Conservation (phyloP, 176 grass and related monocot species). For the Carex cristatella region DNA sequence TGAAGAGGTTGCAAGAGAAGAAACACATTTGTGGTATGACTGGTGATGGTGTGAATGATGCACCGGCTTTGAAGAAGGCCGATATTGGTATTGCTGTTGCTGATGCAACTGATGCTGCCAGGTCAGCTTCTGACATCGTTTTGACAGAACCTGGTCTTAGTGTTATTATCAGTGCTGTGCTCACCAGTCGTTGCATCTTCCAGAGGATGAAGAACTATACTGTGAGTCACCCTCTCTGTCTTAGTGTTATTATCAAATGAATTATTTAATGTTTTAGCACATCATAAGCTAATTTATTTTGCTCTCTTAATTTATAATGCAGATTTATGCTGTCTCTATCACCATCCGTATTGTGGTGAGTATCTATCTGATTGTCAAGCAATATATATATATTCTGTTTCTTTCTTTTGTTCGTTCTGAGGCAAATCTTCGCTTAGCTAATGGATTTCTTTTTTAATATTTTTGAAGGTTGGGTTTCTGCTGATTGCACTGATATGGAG, state of each 20-base stretch:
- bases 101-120: conserved; percentile 91
- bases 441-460: not conserved
- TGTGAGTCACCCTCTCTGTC: conserved; percentile 30
- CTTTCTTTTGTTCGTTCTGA: not conserved
- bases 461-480: conserved; percentile 80
- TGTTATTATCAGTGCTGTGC: conserved; percentile 93
- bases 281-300: conserved; percentile 11
- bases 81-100: conserved; percentile 97
- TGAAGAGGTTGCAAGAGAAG: conserved; percentile 94
- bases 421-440: not conserved
- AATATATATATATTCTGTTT: not conserved
- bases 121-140: conserved; percentile 89
- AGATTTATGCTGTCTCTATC: conserved; percentile 99
- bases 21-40: conserved; percentile 99
- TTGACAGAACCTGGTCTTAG: conserved; percentile 95
- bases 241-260: too few relatives aligned
- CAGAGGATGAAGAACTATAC: conserved; percentile 99
- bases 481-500: conserved; percentile 96
- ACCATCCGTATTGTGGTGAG: conserved; percentile 98
- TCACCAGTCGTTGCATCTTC: conserved; percentile 97
- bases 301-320: conserved; percentile 11
- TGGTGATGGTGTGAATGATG: conserved; percentile 95
- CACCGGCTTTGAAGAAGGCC: conserved; percentile 89
- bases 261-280: not conserved
- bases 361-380: conserved; percentile 12